These are phyloP conservation scores for Xylaria sp. DNA, from an alignment of 2,329 filamentous ascomycete genomes.

Conservation along the genomic window DNA sequence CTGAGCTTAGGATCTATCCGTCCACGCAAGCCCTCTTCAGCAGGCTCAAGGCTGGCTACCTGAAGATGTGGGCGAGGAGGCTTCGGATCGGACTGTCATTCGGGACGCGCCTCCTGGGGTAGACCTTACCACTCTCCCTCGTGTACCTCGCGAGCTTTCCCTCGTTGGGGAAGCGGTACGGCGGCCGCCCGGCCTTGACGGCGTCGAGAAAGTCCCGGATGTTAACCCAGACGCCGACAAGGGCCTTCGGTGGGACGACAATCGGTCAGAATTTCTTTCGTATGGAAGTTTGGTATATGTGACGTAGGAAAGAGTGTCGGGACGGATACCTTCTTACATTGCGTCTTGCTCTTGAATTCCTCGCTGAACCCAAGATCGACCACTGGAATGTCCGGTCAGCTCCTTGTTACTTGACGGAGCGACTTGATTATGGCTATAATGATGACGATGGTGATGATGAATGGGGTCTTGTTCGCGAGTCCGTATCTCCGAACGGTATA, in stretches of 20 bases:
- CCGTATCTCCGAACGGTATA: too few relatives aligned
- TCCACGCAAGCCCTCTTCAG: too few relatives aligned
- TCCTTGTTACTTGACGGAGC: slow-evolving; percentile 36
- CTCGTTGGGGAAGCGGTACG: slow-evolving; percentile 40
- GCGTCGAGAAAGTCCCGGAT: slow-evolving; percentile 52
- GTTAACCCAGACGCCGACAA: slow-evolving; percentile 49
- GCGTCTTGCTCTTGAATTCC: slow-evolving; percentile 44
- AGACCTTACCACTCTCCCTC: slow-evolving; percentile 40
- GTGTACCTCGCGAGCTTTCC: slow-evolving; percentile 43
- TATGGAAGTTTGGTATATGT: background rate
- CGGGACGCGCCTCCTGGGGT: slow-evolving; percentile 48
- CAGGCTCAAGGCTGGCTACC: background rate
- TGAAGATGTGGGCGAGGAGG: slow-evolving; percentile 41
- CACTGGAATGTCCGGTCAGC: slow-evolving; percentile 36
- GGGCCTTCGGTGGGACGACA: too few relatives aligned
- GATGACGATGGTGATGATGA: background rate
- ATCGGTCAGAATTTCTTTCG: too few relatives aligned
- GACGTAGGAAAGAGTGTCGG: background rate
- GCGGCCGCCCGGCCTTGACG: slow-evolving; percentile 27
- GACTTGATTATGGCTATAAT: too few relatives aligned
- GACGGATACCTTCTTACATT: slow-evolving; percentile 48
- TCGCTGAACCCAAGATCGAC: slow-evolving; percentile 45
- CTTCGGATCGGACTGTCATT: slow-evolving; percentile 44
- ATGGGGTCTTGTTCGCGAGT: too few relatives aligned
- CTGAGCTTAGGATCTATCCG: too few relatives aligned